Evolutionary conservation across 2,329 filamentous ascomycete genomes (phyloP).

Genomic region (Aspergillus ustus): DNA sequence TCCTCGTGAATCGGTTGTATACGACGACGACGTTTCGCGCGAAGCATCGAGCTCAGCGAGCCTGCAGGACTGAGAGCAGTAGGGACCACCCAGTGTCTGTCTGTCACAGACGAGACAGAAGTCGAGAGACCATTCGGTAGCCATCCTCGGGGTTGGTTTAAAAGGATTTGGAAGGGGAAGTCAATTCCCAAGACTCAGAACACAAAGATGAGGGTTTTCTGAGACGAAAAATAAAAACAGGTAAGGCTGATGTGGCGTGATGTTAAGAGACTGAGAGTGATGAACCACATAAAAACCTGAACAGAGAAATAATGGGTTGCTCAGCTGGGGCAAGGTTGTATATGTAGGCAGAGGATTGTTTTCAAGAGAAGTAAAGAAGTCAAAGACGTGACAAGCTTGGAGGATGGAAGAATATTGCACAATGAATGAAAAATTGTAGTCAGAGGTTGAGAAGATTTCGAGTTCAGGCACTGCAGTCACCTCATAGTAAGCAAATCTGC

Average conservation of each 20-base stretch:
- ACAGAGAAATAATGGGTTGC: neutral
- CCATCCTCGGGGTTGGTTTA: conserved; percentile 31
- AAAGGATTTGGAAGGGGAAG: neutral
- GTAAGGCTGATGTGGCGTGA: neutral
- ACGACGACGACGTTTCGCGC: conserved; percentile 2
- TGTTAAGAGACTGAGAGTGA: neutral
- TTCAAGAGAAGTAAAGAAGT: neutral
- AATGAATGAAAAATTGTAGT: conserved; percentile 3
- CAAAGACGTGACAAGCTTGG: neutral
- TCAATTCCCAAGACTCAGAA: neutral
- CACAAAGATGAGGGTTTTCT: neutral
- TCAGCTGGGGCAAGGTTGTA: neutral
- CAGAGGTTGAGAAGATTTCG: conserved; percentile 3
- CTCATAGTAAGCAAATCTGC: conserved; percentile 19
- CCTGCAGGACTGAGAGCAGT: conserved; percentile 91
- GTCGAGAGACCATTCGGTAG: conserved; percentile 74
- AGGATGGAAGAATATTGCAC: conserved; percentile 10
- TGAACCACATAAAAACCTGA: neutral
- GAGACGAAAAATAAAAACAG: neutral
- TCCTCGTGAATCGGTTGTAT: conserved; percentile 1
- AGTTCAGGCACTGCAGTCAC: conserved; percentile 14
- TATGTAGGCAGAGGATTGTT: neutral
- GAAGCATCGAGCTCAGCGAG: conserved; percentile 80
- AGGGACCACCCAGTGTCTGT: conserved; percentile 79
- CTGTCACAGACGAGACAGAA: conserved; percentile 95